Evolutionary conservation across 805 yeast species (phyloP), one percentile per base, ranked within the genome.

Genomic region (Brettanomyces anomalus): DNA sequence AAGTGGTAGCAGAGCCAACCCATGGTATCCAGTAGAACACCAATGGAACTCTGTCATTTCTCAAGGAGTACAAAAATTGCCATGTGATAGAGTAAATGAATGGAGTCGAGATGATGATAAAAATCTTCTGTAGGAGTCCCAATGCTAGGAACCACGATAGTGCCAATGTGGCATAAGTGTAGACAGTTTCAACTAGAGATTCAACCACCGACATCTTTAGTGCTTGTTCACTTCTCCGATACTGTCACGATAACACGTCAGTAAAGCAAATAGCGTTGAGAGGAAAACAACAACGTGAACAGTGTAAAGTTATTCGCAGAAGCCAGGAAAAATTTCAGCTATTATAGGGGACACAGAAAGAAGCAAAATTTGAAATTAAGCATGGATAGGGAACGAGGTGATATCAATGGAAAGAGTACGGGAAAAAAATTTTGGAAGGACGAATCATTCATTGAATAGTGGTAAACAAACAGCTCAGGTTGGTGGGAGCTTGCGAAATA

Each of bases 11-110:
- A 32, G 93, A 81, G 38, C 98, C 98, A 37, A 90, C 69, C 95
- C 97, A 88, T 26, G 98, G 98, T 47, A 93, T 70, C 83, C 88
- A 81, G 68, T 93, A 81, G 57, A 85, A 86, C 3, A 87, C 97
- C 50, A 90, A 59, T 3, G 98, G 98, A 10, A 79, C 95, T 43
- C 95, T 71, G 64, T 87, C 95, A 44, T 68, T 78, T 64, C 90
- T 72, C 40, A 83, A 61, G n/a, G 85, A 77, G 60, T 81, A 81
- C 13, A 75, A 54, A 3, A 81, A 63, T 62, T 84, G 93, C 81
- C 81, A 82, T 19, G 71, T 53, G 30, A 81, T 56, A 51, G 77
- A 76, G 64, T 80, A 81, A 24, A 81, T 50, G 56, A 84, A 79
- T 13, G 93, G 93, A n/a, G 63, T 46, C 2, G 67, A 47, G 15